These are phyloP conservation scores for Phylloporus rhodoxanthus DNA, from an alignment of 768 basidiomycete genomes.

Conservation along the genomic window DNA sequence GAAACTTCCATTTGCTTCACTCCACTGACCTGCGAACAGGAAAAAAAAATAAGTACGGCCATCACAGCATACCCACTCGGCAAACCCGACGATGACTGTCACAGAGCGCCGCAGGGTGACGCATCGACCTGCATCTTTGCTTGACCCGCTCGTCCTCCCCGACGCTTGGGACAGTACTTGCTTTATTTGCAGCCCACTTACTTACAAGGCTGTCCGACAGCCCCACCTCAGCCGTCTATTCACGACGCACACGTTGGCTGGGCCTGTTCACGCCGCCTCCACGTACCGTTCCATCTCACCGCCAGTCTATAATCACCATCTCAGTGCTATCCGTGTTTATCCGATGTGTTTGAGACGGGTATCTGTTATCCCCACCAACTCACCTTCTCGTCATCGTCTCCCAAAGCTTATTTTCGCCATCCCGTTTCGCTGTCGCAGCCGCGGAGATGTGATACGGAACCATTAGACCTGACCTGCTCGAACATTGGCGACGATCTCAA, in stretches of 20 bases:
- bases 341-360: background rate
- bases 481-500: slow-evolving; percentile 2
- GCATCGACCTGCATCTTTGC: slow-evolving; percentile 10
- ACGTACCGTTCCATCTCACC: background rate
- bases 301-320: background rate
- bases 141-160: slow-evolving; percentile 1
- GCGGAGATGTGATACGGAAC: background rate
- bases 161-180: slow-evolving; percentile 11
- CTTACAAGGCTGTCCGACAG: background rate
- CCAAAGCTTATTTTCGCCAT: background rate
- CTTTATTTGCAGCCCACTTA: slow-evolving; percentile 6
- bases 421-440: background rate
- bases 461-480: background rate
- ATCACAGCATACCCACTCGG: slow-evolving; percentile 18
- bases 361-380: background rate
- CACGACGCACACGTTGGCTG: background rate
- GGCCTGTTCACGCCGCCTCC: background rate
- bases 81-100: slow-evolving; percentile 12
- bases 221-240: background rate
- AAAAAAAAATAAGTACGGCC: background rate
- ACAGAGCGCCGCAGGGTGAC: slow-evolving; percentile 8
- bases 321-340: background rate
- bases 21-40: slow-evolving; percentile 5
- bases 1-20: slow-evolving; percentile 7
- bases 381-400: background rate